A percentile compares a stretch with the other conserved stretches of the same genome.
Conservation (phyloP, 2,329 filamentous ascomycete genomes). For the Lasiodiplodia sp. region DNA sequence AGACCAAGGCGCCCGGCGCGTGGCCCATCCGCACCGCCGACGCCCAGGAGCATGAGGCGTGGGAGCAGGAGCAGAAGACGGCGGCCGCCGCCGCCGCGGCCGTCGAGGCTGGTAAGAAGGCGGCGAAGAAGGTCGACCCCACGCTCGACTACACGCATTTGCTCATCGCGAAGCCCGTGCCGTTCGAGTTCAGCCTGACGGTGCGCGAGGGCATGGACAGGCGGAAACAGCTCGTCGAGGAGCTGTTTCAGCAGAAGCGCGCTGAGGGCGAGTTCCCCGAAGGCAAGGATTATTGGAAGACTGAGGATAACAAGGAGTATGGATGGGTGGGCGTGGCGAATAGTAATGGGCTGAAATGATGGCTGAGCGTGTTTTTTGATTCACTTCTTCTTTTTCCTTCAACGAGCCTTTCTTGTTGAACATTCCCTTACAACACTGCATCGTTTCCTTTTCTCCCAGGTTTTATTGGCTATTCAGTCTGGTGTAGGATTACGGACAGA, state of each 20-base stretch:
- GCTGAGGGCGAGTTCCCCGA: constrained; percentile 49
- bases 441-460: not conserved
- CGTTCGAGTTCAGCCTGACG: constrained; percentile 52
- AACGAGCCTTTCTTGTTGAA: not conserved
- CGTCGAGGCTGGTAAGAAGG: constrained; percentile 29
- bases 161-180: constrained; percentile 55
- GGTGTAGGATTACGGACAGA: constrained; percentile 19
- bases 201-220: constrained; percentile 41
- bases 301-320: constrained; percentile 8
- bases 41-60: not conserved
- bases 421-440: not conserved
- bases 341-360: not conserved
- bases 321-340: constrained; percentile 26
- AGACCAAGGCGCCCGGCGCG: constrained; percentile 10
- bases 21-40: constrained; percentile 5
- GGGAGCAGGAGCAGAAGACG: constrained; percentile 23
- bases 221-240: constrained; percentile 42
- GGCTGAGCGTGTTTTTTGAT: not conserved
- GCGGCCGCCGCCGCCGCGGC: not conserved
- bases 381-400: not conserved
- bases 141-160: constrained; percentile 54
- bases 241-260: constrained; percentile 46
- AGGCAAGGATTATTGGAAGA: constrained; percentile 49
- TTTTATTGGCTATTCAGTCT: not conserved
- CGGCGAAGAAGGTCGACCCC: constrained; percentile 44